A percentile compares a stretch with the other conserved stretches of the same genome.
These are phyloP conservation scores for Claviceps paspali DNA, from an alignment of 2,329 filamentous ascomycete species.

Conservation along the genomic window DNA sequence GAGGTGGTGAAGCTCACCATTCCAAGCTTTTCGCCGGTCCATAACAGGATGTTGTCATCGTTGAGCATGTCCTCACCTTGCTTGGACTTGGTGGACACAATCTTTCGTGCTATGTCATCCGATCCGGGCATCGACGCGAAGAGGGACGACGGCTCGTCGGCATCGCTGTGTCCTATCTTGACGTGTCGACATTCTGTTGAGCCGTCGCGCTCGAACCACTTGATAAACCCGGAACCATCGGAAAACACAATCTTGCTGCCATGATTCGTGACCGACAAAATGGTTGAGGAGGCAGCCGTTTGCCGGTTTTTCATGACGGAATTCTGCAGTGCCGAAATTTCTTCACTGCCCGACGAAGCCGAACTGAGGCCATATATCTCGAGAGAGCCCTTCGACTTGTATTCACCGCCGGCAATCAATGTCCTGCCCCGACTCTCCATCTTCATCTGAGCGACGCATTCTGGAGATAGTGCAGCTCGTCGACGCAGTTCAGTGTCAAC, in stretches of 20 bases:
- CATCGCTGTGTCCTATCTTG: conserved; percentile 40
- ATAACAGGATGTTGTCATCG: conserved; percentile 60
- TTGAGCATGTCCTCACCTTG: conserved; percentile 22
- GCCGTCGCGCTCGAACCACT: conserved; percentile 84
- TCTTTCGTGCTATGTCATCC: conserved; percentile 67
- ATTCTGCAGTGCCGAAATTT: conserved; percentile 19
- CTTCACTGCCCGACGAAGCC: conserved; percentile 11
- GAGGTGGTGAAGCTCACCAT: conserved; percentile 47
- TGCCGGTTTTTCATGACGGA: conserved; percentile 63
- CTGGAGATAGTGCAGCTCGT: conserved; percentile 36
- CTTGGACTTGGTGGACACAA: conserved; percentile 44
- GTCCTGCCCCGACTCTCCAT: conserved; percentile 40
- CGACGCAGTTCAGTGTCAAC: conserved; percentile 44
- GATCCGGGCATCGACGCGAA: conserved; percentile 34
- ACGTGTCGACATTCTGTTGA: conserved; percentile 41
- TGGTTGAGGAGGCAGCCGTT: conserved; percentile 63
- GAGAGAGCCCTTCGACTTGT: conserved; percentile 79
- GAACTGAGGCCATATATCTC: conserved; percentile 60
- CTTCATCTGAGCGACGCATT: conserved; percentile 39
- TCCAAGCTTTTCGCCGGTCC: conserved; percentile 77
- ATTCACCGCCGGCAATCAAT: conserved; percentile 72
- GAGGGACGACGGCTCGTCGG: conserved; percentile 28
- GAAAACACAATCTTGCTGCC: conserved; percentile 70
- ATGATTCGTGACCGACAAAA: conserved; percentile 68
- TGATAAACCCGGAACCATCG: conserved; percentile 69